These are phyloP conservation scores for Pleurotus platypus DNA, from an alignment of 768 basidiomycete genomes.

Conservation along the genomic window DNA sequence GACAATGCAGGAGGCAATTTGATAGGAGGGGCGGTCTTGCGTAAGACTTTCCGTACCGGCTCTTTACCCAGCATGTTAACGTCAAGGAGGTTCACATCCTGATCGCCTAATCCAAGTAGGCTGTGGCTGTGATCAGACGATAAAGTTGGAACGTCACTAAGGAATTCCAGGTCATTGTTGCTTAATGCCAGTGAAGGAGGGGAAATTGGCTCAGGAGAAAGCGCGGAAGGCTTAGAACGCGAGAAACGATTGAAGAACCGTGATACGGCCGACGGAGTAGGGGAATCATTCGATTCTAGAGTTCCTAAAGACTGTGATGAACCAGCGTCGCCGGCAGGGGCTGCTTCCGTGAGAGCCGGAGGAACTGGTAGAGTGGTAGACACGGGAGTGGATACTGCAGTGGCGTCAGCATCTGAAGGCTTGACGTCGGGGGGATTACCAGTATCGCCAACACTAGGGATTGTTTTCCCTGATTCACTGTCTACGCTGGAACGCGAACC, in stretches of 20 bases:
- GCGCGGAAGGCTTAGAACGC: constrained; percentile 31
- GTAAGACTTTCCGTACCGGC: constrained; percentile 10
- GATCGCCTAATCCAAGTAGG: neutral
- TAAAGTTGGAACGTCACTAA: constrained; percentile 47
- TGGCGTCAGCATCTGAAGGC: constrained; percentile 10
- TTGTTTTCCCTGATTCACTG: constrained; percentile 12
- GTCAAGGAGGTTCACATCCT: neutral
- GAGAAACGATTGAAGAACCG: constrained; percentile 80
- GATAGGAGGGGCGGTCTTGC: constrained; percentile 10
- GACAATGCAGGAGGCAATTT: constrained; percentile 45
- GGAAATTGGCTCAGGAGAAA: constrained; percentile 29
- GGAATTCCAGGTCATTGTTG: constrained; percentile 77
- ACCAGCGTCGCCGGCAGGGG: neutral
- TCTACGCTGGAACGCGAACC: constrained; percentile 27
- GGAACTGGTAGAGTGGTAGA: constrained; percentile 3
- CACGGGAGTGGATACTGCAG: constrained; percentile 5
- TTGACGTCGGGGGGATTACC: constrained; percentile 1
- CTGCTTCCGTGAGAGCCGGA: neutral
- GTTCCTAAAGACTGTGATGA: constrained; percentile 13
- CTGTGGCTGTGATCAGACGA: neutral
- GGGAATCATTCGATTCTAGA: constrained; percentile 10
- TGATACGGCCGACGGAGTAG: constrained; percentile 69
- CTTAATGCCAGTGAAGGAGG: constrained; percentile 53
- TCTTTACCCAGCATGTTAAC: neutral
- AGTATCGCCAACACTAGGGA: neutral